Evolutionary conservation across 768 basidiomycete species (phyloP).

Genomic region (Rhodotorula taiwanensis): DNA sequence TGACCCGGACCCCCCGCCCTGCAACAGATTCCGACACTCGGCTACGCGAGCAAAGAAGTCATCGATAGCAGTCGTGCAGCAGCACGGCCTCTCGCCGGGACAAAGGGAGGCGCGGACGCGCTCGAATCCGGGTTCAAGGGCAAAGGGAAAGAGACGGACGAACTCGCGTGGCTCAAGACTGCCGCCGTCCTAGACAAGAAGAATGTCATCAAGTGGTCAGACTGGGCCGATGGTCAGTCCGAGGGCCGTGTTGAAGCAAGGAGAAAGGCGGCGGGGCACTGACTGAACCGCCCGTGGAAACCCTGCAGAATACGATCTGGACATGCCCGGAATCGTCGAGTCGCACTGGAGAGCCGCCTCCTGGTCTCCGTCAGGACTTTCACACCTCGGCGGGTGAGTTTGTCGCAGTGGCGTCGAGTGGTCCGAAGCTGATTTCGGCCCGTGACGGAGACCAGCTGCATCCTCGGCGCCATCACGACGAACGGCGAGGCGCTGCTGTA

Average conservation of each 20-base stretch:
- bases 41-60: not conserved
- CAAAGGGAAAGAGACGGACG: constrained; percentile 3
- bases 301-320: constrained; percentile 20
- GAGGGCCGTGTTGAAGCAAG: not conserved
- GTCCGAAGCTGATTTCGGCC: not conserved
- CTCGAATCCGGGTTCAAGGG: not conserved
- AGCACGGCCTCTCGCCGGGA: not conserved
- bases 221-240: constrained; percentile 10
- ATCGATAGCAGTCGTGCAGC: not conserved
- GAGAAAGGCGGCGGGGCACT: not conserved
- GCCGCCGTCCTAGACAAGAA: constrained; percentile 10
- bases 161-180: not conserved
- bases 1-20: too few relatives aligned
- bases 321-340: not conserved
- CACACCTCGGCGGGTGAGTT: constrained; percentile 17
- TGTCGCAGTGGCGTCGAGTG: too few relatives aligned
- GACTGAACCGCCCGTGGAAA: too few relatives aligned
- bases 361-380: constrained; percentile 21
- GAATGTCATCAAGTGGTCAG: constrained; percentile 13
- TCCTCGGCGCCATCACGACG: constrained; percentile 18
- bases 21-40: not conserved
- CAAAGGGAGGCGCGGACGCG: not conserved
- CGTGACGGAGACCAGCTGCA: not conserved
- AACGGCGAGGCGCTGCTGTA: constrained; percentile 22
- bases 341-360: constrained; percentile 2